Conservation (phyloP, 2,329 filamentous ascomycete genomes). For the Sporothrix brasiliensis region DNA sequence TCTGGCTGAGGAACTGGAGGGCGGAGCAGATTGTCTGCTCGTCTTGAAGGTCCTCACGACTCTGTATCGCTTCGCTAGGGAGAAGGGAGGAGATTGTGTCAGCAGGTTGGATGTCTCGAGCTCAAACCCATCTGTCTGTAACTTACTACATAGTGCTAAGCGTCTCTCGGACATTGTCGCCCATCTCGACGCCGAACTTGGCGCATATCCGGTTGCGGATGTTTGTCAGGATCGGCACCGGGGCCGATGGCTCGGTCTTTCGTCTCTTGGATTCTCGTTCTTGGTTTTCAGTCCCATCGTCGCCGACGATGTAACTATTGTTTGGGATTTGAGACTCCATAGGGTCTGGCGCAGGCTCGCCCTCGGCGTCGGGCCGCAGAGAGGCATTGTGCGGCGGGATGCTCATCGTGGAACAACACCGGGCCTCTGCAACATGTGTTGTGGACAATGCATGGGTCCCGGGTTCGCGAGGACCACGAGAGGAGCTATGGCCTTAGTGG, state of each 20-base stretch:
- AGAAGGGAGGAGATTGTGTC: neutral
- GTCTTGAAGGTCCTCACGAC: neutral
- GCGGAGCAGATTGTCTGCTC: slow-evolving; percentile 20
- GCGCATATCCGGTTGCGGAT: slow-evolving; percentile 27
- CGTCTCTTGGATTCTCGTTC: slow-evolving; percentile 33
- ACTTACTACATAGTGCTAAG: slow-evolving; percentile 31
- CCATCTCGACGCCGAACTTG: slow-evolving; percentile 26
- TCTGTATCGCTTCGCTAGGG: slow-evolving; percentile 11
- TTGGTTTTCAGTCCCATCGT: slow-evolving; percentile 28
- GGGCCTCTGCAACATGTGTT: slow-evolving; percentile 5
- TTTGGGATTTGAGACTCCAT: slow-evolving; percentile 17
- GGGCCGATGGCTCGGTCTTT: slow-evolving; percentile 24
- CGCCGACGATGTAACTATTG: slow-evolving; percentile 16
- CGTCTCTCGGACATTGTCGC: slow-evolving; percentile 23
- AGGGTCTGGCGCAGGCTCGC: slow-evolving; percentile 19
- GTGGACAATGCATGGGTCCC: neutral
- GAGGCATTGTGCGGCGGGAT: slow-evolving; percentile 28
- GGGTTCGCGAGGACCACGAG: neutral
- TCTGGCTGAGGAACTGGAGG: slow-evolving; percentile 30
- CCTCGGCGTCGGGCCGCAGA: slow-evolving; percentile 22
- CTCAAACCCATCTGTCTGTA: neutral
- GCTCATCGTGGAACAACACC: slow-evolving; percentile 31
- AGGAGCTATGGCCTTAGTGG: neutral
- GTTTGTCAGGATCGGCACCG: slow-evolving; percentile 3
- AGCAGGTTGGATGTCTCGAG: too few species aligned